Base-by-base conservation (phyloP, 768 basidiomycete species). In the Royoungia palumana region DNA sequence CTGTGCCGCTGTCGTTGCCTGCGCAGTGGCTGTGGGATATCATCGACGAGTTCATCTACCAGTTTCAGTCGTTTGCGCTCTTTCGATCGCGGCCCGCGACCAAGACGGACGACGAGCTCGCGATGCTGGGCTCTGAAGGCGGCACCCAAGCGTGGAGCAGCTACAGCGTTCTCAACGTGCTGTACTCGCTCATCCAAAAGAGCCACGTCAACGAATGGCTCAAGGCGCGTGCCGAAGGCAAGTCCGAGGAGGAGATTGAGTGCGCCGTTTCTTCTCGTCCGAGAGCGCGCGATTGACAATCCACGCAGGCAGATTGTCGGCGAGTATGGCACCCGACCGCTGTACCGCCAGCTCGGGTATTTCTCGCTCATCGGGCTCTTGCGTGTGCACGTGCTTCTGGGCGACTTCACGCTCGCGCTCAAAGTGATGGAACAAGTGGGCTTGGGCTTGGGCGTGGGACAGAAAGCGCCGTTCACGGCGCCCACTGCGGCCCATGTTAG, bases 11-110 rank as follows among this genome's bases (percentile, higher is more conserved):
- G 42, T 85, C 94, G 53, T 82, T 99, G 20, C 95, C 95, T 0
- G 91, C 94, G 51, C 94, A 96, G 66, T 99, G 95, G 95, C 71
- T 99, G 8, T 98, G 94, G 92, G 93, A 95, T 62, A 94, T 94
- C 67, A 85, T 95, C 62, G 92, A 95, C 72, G 93, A 94, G 60
- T 94, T 94, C 66, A 95, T 97, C 58, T 99, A 96, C 71, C 95
- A 99, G 66, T 99, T 94, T 75, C 94, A 95, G 65, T 88, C 89
- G 1, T 98, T 96, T 72, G 90, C 91, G 56, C 82, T 89, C 34
- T 98, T 93, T 87, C 76, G 93, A 44, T 85, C 86, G 16, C 92
- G 89, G 60, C 77, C 84, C 25, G 87, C 89, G 53, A 75, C 77
- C 42, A 97, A 96, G 72, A 81, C 85, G 0, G 93, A 92, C 35